These are phyloP conservation scores for Abrus precatorius DNA, from an alignment of 306 rosid genomes.

Conservation along the genomic window DNA sequence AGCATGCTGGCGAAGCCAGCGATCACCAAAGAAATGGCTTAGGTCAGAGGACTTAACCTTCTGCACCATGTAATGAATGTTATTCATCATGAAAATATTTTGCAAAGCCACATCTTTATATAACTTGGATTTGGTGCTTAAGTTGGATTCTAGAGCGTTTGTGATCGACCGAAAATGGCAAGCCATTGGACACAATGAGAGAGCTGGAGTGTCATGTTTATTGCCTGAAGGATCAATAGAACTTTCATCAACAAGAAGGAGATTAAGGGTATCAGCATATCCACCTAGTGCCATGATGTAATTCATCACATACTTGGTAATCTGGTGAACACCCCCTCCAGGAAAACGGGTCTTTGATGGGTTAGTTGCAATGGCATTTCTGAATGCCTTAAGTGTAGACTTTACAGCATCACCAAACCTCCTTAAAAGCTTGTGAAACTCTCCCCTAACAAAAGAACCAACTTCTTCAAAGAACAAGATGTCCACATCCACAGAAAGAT, in stretches of 20 bases:
- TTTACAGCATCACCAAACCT: conserved; percentile 53
- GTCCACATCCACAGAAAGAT: conserved; percentile 56
- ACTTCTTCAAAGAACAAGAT: conserved; percentile 58
- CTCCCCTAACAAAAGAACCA: conserved; percentile 52
- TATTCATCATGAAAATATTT: conserved; percentile 73
- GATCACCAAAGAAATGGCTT: conserved; percentile 53
- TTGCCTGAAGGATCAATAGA: conserved; percentile 12
- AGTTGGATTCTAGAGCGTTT: conserved; percentile 59
- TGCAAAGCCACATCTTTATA: conserved; percentile 65
- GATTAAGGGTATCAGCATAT: conserved; percentile 53
- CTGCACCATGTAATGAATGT: conserved; percentile 70
- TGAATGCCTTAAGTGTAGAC: conserved; percentile 59
- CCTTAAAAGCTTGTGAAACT: conserved; percentile 58
- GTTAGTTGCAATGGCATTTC: conserved; percentile 56
- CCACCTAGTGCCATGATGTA: conserved; percentile 55
- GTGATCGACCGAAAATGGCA: conserved; percentile 53
- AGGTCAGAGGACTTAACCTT: conserved; percentile 64
- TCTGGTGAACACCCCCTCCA: conserved; percentile 70
- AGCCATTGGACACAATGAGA: conserved; percentile 52
- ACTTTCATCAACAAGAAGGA: conserved; percentile 54
- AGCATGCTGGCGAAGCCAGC: conserved; percentile 63
- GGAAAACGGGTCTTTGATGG: conserved; percentile 53
- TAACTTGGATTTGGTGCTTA: conserved; percentile 58
- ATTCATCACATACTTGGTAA: conserved; percentile 76
- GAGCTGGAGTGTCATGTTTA: conserved; percentile 4